phyloP scores from a whole-genome alignment of 441 rosid species.

The Capsella rubella region DNA sequence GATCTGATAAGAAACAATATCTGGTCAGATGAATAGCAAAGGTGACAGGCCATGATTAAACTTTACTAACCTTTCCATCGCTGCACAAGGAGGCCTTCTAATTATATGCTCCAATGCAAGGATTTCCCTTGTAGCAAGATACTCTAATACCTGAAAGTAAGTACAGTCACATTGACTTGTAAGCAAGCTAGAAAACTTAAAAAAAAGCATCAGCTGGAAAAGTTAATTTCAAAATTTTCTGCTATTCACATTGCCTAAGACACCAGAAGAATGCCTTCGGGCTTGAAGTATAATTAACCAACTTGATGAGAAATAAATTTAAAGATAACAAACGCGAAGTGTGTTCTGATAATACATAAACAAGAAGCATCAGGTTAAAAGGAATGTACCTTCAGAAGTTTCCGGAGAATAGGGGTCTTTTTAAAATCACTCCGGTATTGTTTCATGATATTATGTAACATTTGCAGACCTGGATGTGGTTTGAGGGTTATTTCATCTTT shows the following conservation, averaged over 20 bases:
- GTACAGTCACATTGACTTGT: conserved; percentile 34
- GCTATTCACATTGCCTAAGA: conserved; percentile 19
- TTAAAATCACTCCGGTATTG: conserved; percentile 90
- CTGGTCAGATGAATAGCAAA: background rate
- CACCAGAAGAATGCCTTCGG: conserved; percentile 26
- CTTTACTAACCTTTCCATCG: conserved; percentile 84
- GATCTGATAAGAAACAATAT: conserved; percentile 26
- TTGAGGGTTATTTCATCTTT: conserved; percentile 37
- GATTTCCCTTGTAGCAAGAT: conserved; percentile 82
- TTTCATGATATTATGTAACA: conserved; percentile 97
- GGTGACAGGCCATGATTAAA: conserved; percentile 1
- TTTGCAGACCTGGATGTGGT: conserved; percentile 77
- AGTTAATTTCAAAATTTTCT: background rate
- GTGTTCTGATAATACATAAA: conserved; percentile 14
- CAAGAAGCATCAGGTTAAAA: conserved; percentile 24
- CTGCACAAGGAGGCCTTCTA: conserved; percentile 88
- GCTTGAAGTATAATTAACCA: conserved; percentile 22
- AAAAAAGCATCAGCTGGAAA: conserved; percentile 11
- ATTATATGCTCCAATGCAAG: conserved; percentile 75
- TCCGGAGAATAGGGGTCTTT: conserved; percentile 95
- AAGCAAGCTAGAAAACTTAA: conserved; percentile 16
- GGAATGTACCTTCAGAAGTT: conserved; percentile 87
- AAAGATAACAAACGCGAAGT: conserved; percentile 18
- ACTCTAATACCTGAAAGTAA: conserved; percentile 84
- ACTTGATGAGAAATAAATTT: conserved; percentile 3